Evolutionary conservation across 2,329 filamentous ascomycete genomes (phyloP).

Genomic region (Apiospora hydei): DNA sequence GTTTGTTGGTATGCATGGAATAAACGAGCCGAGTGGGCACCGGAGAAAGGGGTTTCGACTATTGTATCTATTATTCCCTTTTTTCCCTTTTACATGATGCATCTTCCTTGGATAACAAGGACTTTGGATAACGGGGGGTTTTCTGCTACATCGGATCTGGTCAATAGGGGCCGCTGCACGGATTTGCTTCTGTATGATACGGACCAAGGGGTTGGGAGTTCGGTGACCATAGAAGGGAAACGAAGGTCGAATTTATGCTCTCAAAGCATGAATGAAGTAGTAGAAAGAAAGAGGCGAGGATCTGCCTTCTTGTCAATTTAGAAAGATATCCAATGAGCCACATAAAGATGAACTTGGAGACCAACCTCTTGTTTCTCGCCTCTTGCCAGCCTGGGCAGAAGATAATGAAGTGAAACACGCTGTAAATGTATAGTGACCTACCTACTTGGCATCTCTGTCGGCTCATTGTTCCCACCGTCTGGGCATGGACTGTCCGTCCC

Average conservation of each 20-base stretch:
- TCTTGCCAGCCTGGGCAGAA: not conserved
- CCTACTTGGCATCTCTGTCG: not conserved
- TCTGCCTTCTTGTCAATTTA: constrained; percentile 8
- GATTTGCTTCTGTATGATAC: constrained; percentile 10
- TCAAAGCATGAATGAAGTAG: constrained; percentile 5
- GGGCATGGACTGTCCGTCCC: not conserved
- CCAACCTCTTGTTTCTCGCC: not conserved
- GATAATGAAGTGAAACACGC: not conserved
- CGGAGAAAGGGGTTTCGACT: not conserved
- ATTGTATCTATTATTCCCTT: constrained; percentile 19
- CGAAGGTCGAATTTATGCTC: not conserved
- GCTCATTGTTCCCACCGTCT: constrained; percentile 5
- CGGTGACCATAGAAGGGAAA: constrained; percentile 2
- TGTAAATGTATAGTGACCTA: not conserved
- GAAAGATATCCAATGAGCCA: constrained; percentile 15
- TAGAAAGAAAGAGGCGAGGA: constrained; percentile 7
- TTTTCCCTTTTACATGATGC: constrained; percentile 1
- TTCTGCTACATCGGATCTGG: not conserved
- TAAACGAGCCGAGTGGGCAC: not conserved
- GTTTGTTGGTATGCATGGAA: not conserved
- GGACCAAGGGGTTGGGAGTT: not conserved
- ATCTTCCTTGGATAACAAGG: not conserved
- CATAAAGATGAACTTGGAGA: not conserved
- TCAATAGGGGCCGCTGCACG: constrained; percentile 14
- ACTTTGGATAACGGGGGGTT: not conserved